These are phyloP conservation scores for Zasmidium cellare DNA, from an alignment of 2,329 filamentous ascomycete genomes.

Conservation along the genomic window DNA sequence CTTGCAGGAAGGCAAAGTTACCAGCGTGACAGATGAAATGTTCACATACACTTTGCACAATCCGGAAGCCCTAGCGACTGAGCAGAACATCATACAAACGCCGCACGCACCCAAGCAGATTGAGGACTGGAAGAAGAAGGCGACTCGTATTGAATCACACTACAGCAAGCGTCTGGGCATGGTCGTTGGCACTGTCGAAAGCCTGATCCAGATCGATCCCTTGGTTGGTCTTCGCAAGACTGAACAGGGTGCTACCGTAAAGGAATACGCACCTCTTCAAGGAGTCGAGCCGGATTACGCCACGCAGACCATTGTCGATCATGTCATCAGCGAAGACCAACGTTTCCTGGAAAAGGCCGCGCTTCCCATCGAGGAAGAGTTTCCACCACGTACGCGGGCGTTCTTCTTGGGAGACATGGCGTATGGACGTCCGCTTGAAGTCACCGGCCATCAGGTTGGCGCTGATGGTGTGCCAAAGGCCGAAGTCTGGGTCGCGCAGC, in stretches of 20 bases:
- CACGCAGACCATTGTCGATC: conserved; percentile 85
- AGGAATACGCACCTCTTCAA: conserved; percentile 84
- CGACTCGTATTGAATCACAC: conserved; percentile 76
- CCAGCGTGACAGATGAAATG: conserved; percentile 86
- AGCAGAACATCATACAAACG: conserved; percentile 60
- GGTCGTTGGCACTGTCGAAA: conserved; percentile 81
- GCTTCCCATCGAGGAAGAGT: conserved; percentile 88
- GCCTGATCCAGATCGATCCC: conserved; percentile 88
- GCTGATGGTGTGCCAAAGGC: conserved; percentile 68
- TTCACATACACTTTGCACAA: conserved; percentile 80
- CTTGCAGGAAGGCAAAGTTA: conserved; percentile 87
- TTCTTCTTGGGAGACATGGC: conserved; percentile 95
- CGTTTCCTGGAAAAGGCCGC: conserved; percentile 89
- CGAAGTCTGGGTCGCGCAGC: conserved; percentile 72
- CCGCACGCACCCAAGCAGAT: conserved; percentile 77
- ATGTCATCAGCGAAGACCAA: conserved; percentile 85
- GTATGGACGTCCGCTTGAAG: conserved; percentile 85
- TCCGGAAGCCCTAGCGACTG: conserved; percentile 37
- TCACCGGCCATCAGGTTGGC: conserved; percentile 63
- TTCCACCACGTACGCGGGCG: conserved; percentile 75
- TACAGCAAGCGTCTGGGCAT: conserved; percentile 92
- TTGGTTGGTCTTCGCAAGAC: conserved; percentile 88
- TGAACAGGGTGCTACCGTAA: conserved; percentile 84
- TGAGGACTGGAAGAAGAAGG: conserved; percentile 79
- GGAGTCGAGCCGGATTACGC: conserved; percentile 88